Evolutionary conservation across 169 alveolate genomes (phyloP).

Genomic region (Cryptosporidium viatorum): DNA sequence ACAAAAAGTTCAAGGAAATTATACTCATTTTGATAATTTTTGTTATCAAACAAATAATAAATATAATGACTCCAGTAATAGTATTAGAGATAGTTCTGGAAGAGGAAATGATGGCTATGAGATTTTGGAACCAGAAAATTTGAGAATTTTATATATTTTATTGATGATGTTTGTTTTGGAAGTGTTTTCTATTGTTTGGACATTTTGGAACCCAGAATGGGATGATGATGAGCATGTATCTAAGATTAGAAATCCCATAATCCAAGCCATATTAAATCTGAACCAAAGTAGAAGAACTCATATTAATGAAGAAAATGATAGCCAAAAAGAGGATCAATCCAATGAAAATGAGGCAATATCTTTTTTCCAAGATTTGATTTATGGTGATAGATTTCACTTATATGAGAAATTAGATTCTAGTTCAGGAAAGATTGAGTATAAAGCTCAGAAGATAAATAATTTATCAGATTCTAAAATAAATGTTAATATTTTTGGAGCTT

Average conservation of each 20-base stretch:
- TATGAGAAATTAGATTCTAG: neutral
- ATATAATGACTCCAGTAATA: neutral
- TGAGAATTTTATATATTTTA: neutral
- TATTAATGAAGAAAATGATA: neutral
- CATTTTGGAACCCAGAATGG: conserved; percentile 70
- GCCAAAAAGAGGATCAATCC: neutral
- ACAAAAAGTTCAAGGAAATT: neutral
- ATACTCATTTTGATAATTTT: neutral
- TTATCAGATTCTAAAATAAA: neutral
- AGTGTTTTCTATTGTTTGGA: conserved; percentile 53
- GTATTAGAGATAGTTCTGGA: neutral
- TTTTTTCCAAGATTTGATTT: conserved; percentile 14
- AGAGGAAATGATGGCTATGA: neutral
- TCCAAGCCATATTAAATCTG: neutral
- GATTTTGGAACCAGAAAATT: neutral
- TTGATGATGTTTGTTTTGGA: conserved; percentile 38
- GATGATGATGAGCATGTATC: neutral
- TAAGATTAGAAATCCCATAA: neutral
- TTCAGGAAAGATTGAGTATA: conserved; percentile 31
- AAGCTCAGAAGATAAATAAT: neutral
- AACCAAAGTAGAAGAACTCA: neutral
- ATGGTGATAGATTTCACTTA: conserved; percentile 12
- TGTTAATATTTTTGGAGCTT: conserved; percentile 25
- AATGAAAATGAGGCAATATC: conserved; percentile 12
- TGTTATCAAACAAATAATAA: neutral